Evolutionary conservation across 2,329 filamentous ascomycete genomes (phyloP).

Genomic region (Rasamsonia emersonii): DNA sequence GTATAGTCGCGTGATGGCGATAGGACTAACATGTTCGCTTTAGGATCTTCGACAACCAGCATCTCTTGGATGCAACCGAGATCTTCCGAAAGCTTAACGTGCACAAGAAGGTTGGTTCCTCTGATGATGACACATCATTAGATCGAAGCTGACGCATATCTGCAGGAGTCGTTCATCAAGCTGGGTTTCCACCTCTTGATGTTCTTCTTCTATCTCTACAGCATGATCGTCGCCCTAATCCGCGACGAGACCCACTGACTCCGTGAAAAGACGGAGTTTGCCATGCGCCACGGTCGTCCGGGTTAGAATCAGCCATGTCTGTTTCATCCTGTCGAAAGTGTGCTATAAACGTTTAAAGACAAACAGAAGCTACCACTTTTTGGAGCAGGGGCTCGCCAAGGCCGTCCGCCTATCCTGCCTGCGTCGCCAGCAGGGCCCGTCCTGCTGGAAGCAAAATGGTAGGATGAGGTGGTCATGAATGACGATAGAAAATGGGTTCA

Average conservation of each 20-base stretch:
- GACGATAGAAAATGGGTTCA: slow-evolving; percentile 2
- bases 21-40: slow-evolving; percentile 13
- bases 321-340: too few species aligned
- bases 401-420: too few species aligned
- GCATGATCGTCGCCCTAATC: slow-evolving; percentile 96
- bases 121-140: slow-evolving; percentile 3
- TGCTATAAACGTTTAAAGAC: too few species aligned
- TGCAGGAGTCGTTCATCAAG: slow-evolving; percentile 95
- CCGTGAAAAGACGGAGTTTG: slow-evolving; percentile 27
- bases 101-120: slow-evolving; percentile 76
- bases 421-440: too few species aligned
- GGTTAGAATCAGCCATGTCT: slow-evolving; percentile 5
- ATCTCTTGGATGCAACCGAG: slow-evolving; percentile 93
- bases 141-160: slow-evolving; percentile 7
- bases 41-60: slow-evolving; percentile 95
- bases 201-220: slow-evolving; percentile 99
- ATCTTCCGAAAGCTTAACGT: slow-evolving; percentile 99
- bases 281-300: slow-evolving; percentile 29
- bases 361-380: too few species aligned
- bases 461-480: slow-evolving; percentile 2
- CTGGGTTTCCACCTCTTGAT: slow-evolving; percentile 97
- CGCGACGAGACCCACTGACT: slow-evolving; percentile 81
- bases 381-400: too few species aligned
- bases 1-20: neutral
- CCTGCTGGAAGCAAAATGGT: too few species aligned